Base-by-base conservation (phyloP, 1,284 basidiomycete species). In the Sphagnurus paluster region DNA sequence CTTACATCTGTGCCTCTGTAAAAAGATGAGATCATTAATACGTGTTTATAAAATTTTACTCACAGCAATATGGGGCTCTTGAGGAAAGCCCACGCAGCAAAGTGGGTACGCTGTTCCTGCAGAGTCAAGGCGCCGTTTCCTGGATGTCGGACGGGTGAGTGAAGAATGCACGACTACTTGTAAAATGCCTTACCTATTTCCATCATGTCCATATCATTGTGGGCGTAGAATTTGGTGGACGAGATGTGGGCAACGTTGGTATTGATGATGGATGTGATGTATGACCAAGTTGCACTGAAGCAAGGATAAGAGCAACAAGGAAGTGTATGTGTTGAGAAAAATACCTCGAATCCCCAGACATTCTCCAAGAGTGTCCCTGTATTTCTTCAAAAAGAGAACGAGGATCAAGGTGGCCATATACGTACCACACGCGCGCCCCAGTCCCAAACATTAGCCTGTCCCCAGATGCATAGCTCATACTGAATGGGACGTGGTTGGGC, bases 121-220 rank as follows among this genome's bases (percentile, higher is more conserved):
- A 75, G 62, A 0, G 75, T 77, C 13, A 80, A 59, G 30, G 60
- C 64, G 3, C 76, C 76, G 50, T 80, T 79, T 32, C 68, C 66
- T 68, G 21, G 5, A 14, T 23, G 20, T 17, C 29, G 14, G n/a
- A n/a, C n/a, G n/a, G n/a, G n/a, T n/a, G n/a, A n/a, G n/a, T n/a
- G n/a, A n/a, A n/a, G n/a, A n/a, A n/a, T n/a, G n/a, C n/a, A n/a
- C n/a, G n/a, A n/a, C n/a, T n/a, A n/a, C n/a, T n/a, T n/a, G n/a
- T n/a, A n/a, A n/a, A n/a, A n/a, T n/a, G n/a, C 29, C 19, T 45
- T 38, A 57, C 76, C 76, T 26, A 77, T 77, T 56, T 79, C 76
- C 77, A 81, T 79, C 78, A 80, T 80, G 54, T 81, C 78, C 77
- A 80, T 79, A 50, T 81, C 78, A 50, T 79, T 79, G 54, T 80